A percentile compares a stretch with the other conserved stretches of the same genome.
These are phyloP conservation scores for Diaporthe helianthi DNA, from an alignment of 2,329 filamentous ascomycete genomes.

Conservation along the genomic window DNA sequence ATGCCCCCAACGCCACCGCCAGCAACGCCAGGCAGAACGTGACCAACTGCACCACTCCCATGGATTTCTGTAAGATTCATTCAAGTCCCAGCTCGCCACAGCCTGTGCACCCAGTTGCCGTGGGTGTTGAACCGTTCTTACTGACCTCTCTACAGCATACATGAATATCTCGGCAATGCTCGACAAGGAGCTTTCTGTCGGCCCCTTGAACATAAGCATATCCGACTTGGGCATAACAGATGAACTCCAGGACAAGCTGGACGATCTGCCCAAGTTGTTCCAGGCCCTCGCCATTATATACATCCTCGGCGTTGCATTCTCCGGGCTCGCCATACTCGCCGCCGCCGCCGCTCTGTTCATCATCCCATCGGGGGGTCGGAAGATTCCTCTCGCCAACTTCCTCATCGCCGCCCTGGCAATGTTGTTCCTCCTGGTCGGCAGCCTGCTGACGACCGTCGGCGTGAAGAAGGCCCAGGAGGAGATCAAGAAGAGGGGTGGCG, in stretches of 20 bases:
- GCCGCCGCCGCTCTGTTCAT: slow-evolving; percentile 45
- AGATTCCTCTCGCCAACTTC: slow-evolving; percentile 46
- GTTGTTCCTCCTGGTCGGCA: slow-evolving; percentile 49
- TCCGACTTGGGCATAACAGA: slow-evolving; percentile 54
- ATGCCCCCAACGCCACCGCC: slow-evolving; percentile 40
- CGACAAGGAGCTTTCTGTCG: slow-evolving; percentile 53
- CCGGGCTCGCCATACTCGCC: slow-evolving; percentile 52
- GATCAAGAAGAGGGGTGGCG: slow-evolving; percentile 51
- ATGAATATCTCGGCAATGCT: slow-evolving; percentile 57
- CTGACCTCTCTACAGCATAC: neutral
- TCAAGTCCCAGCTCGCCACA: neutral
- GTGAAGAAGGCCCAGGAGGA: slow-evolving; percentile 48
- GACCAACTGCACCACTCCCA: slow-evolving; percentile 38
- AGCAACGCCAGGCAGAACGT: slow-evolving; percentile 38
- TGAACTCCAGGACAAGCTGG: slow-evolving; percentile 54
- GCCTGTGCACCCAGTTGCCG: neutral
- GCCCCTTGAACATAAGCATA: slow-evolving; percentile 53
- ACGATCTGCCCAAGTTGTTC: slow-evolving; percentile 57
- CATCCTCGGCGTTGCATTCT: slow-evolving; percentile 51
- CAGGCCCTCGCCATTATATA: slow-evolving; percentile 58
- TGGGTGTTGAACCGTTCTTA: too few species aligned
- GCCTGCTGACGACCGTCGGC: slow-evolving; percentile 52
- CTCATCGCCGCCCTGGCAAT: slow-evolving; percentile 46
- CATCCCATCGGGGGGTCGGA: slow-evolving; percentile 30
- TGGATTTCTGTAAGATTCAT: slow-evolving; percentile 34